phyloP scores from a whole-genome alignment of 148 eudicot genomes.

The Camellia sinensis region DNA sequence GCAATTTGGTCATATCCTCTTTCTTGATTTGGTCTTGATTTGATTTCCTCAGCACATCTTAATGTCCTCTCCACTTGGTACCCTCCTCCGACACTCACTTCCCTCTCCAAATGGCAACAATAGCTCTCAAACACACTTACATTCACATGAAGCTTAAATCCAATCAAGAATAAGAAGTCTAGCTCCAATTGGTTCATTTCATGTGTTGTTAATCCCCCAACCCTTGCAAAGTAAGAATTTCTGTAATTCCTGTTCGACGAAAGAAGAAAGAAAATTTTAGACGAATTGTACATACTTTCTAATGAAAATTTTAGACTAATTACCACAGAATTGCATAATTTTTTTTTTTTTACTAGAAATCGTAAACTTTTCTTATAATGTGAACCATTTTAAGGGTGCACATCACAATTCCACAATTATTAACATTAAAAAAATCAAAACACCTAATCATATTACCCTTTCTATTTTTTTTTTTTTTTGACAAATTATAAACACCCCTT shows the following conservation, averaged over 20 bases:
- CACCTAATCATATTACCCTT: too few relatives aligned
- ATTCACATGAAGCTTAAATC: constrained; percentile 86
- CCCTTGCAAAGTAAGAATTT: constrained; percentile 80
- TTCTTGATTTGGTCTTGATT: constrained; percentile 44
- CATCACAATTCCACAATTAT: too few relatives aligned
- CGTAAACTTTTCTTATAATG: too few relatives aligned
- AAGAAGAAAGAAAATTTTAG: not conserved
- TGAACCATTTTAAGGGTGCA: too few relatives aligned
- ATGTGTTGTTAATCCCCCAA: constrained; percentile 78
- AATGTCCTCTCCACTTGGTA: constrained; percentile 84
- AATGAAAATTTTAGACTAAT: too few relatives aligned
- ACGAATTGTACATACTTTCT: too few relatives aligned
- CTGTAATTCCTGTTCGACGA: constrained; percentile 71
- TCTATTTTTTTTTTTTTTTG: too few relatives aligned
- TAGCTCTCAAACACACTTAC: constrained; percentile 95
- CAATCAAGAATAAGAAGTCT: constrained; percentile 75
- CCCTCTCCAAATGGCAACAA: constrained; percentile 86
- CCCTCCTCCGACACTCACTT: constrained; percentile 95
- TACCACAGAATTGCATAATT: too few relatives aligned
- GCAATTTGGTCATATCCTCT: constrained; percentile 47
- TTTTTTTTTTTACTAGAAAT: too few relatives aligned
- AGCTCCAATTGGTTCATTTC: constrained; percentile 88
- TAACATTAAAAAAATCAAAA: too few relatives aligned
- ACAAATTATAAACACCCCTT: too few relatives aligned
- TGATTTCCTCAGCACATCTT: constrained; percentile 92